Base-by-base conservation (phyloP, 495 filamentous ascomycete genomes). In the Chaetomium tenue region DNA sequence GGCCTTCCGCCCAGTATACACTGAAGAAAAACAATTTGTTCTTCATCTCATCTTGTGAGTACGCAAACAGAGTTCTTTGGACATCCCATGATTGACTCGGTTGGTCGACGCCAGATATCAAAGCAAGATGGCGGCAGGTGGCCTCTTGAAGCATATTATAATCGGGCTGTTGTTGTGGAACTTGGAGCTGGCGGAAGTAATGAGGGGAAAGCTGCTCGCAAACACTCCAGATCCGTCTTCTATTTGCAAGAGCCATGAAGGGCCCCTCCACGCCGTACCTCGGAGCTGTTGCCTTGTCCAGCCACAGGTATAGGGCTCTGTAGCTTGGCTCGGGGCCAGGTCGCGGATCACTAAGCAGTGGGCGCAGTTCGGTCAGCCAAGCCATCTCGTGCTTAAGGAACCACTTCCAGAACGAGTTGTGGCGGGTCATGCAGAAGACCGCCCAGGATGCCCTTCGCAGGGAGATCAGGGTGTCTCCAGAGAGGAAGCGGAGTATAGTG, bases 201-300 rank as follows among this genome's bases (percentile, higher is more conserved):
- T 6, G 13, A 25, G 22, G 20, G 12, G 55, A 37, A 22, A 58
- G 55, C 55, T 58, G 39, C 39, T 58, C 55, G 26, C 55, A 58
- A 39, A 58, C 39, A 13, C 22, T 39, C 55, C 55, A 58, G 12
- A 58, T 58, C 1, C 55, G 55, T 39, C 55, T 58, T 11, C 55
- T 13, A 15, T 58, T 58, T 28, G 55, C 55, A 23, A 58, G 55
- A 3, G 22, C 5, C 2, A 46, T 8, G 16, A 58, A 46, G 23
- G 55, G 37, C n/a, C 55, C 39, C 8, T 46, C 55, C n/a, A 46
- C 16, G 39, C 55, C 55, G 23, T 26, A 58, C 0, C 39, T 44
- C 2, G 55, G 55, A 4, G 28, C 2, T 2, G 39, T 58, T 3
- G 9, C 3, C 37, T 58, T 18, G 15, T 58, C 8, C 16, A 58